Conservation (phyloP, 495 filamentous ascomycete genomes). For the Collariella sp. region DNA sequence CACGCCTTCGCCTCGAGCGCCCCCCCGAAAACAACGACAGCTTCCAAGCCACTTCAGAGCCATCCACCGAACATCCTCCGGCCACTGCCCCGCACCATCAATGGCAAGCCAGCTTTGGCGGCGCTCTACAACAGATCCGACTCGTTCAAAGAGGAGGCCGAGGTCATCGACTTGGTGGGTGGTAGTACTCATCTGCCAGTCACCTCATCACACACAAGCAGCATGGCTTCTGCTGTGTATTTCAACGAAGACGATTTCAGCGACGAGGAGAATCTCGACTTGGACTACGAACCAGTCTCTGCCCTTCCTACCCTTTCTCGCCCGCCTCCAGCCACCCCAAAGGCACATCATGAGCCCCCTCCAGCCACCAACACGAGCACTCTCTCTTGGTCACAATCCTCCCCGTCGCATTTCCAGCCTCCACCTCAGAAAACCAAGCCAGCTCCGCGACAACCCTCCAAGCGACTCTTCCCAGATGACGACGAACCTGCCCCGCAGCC, state of each 20-base stretch:
- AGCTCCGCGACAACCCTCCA: constrained; percentile 16
- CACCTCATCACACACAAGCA: background rate
- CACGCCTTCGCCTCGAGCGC: background rate
- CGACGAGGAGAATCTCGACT: constrained; percentile 55
- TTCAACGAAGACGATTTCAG: constrained; percentile 61
- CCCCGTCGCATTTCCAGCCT: constrained; percentile 24
- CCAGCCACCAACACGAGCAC: constrained; percentile 15
- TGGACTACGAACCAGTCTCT: constrained; percentile 47
- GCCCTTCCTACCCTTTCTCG: constrained; percentile 34
- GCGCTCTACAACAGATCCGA: constrained; percentile 34
- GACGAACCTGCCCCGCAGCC: constrained; percentile 14
- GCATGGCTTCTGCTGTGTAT: constrained; percentile 29
- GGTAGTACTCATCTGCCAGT: background rate
- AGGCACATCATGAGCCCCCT: constrained; percentile 4
- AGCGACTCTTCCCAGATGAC: constrained; percentile 28
- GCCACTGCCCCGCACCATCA: background rate
- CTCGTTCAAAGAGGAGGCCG: constrained; percentile 36
- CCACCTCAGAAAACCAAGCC: constrained; percentile 5
- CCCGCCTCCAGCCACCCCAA: constrained; percentile 1
- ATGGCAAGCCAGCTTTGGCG: constrained; percentile 22
- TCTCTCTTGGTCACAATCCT: constrained; percentile 27
- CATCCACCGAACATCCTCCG: constrained; percentile 10
- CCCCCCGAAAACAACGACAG: background rate
- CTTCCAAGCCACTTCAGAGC: constrained; percentile 10
- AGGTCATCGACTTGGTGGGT: constrained; percentile 18